phyloP scores from a whole-genome alignment of 108 stramenopile genomes.

The Conticribra guillardii region DNA sequence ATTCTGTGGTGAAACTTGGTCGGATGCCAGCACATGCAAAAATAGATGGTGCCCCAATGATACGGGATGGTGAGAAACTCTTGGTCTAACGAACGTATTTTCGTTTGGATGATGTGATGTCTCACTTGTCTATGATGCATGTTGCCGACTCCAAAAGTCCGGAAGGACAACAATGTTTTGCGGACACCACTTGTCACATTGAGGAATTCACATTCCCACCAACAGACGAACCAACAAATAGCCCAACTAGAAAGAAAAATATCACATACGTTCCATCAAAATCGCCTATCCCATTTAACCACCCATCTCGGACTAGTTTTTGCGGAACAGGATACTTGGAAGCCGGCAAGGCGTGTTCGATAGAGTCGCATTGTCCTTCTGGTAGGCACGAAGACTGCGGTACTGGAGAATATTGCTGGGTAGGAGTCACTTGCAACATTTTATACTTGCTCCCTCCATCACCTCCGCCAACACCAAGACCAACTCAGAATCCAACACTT shows the following conservation, averaged over 20 bases:
- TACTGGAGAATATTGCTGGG: conserved; percentile 18
- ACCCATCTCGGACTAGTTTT: conserved; percentile 11
- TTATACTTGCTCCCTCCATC: conserved; percentile 9
- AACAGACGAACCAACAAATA: neutral
- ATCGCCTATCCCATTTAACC: neutral
- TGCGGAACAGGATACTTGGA: conserved; percentile 9
- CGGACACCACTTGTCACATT: conserved; percentile 8
- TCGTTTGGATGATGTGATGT: too few species aligned
- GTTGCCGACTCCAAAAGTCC: neutral
- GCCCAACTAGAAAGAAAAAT: neutral
- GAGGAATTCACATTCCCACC: neutral
- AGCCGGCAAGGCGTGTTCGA: conserved; percentile 7
- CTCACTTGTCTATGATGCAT: too few species aligned
- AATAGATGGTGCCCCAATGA: conserved; percentile 19
- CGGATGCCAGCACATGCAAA: conserved; percentile 6
- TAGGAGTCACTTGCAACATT: conserved; percentile 11
- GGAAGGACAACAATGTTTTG: conserved; percentile 17
- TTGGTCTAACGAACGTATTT: too few species aligned
- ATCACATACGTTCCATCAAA: neutral
- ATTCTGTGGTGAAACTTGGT: conserved; percentile 17
- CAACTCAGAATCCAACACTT: neutral
- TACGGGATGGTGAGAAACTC: conserved; percentile 3
- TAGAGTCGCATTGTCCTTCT: neutral
- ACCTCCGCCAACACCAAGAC: conserved; percentile 8
- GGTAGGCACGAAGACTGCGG: conserved; percentile 13